Evolutionary conservation across 148 eudicot genomes (phyloP).

Genomic region (Rhododendron griersonianum): DNA sequence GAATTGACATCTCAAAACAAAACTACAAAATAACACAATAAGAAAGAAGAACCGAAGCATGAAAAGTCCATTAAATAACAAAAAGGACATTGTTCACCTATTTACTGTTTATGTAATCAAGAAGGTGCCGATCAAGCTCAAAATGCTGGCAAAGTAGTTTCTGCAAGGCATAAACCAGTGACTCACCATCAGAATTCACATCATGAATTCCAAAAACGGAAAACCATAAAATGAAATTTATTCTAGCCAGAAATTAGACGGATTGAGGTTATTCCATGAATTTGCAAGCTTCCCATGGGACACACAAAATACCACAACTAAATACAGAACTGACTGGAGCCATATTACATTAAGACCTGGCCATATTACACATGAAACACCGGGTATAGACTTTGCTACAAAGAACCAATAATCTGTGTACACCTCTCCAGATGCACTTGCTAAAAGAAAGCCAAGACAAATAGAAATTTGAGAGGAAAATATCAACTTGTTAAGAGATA

Average conservation of each 20-base stretch:
- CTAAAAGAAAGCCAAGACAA: neutral
- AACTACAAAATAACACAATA: neutral
- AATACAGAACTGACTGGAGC: too few species aligned
- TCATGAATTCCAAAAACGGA: neutral
- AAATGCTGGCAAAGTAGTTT: constrained; percentile 64
- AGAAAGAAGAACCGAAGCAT: neutral
- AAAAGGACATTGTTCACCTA: constrained; percentile 28
- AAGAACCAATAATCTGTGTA: neutral
- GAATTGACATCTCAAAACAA: neutral
- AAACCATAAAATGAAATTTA: neutral
- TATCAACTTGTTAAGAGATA: neutral
- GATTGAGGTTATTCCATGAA: neutral
- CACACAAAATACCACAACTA: neutral
- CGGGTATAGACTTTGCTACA: neutral
- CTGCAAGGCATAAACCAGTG: constrained; percentile 42
- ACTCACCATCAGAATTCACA: neutral
- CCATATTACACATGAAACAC: neutral
- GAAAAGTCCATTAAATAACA: neutral
- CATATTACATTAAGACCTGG: neutral
- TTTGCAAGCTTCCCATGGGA: neutral
- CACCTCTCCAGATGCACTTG: neutral
- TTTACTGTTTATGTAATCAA: constrained; percentile 69
- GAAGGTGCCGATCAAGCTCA: constrained; percentile 78
- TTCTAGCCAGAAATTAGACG: neutral
- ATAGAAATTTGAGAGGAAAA: neutral